These are phyloP conservation scores for Colletotrichum graminicola DNA, from an alignment of 2,329 filamentous ascomycete genomes.

Conservation along the genomic window DNA sequence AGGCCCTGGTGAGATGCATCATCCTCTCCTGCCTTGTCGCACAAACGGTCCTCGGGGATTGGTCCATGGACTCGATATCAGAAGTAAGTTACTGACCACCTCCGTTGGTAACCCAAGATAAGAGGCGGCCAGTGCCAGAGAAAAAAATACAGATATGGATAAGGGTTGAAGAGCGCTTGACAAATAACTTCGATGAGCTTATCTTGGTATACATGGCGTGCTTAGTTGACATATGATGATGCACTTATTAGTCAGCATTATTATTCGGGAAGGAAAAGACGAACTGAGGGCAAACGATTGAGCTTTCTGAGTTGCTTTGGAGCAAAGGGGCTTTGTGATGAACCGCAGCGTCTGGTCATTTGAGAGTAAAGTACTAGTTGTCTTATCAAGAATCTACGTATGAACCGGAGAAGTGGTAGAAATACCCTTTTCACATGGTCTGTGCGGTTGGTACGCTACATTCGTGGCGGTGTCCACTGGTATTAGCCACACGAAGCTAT, in stretches of 20 bases:
- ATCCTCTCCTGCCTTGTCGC: slow-evolving; percentile 8
- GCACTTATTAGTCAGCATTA: not conserved
- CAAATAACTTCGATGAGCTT: slow-evolving; percentile 15
- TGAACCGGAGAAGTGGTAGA: no score
- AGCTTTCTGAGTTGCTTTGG: not conserved
- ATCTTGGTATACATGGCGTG: slow-evolving; percentile 35
- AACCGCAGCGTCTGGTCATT: no score
- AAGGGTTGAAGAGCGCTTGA: slow-evolving; percentile 17
- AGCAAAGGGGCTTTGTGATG: no score
- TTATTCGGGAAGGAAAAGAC: not conserved
- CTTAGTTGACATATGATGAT: not conserved
- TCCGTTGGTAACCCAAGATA: not conserved
- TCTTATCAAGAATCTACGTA: no score
- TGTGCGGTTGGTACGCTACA: no score
- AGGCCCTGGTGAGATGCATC: slow-evolving; percentile 18
- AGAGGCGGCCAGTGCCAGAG: not conserved
- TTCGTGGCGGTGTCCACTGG: no score
- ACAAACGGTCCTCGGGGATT: slow-evolving; percentile 1
- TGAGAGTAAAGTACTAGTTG: no score
- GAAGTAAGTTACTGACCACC: not conserved
- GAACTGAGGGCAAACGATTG: not conserved
- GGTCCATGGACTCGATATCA: not conserved
- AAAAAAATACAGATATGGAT: slow-evolving; percentile 11
- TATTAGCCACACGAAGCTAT: no score
- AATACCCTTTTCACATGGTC: no score